phyloP scores from a whole-genome alignment of 2,329 filamentous ascomycete species.

The Calonectria ilicicola region DNA sequence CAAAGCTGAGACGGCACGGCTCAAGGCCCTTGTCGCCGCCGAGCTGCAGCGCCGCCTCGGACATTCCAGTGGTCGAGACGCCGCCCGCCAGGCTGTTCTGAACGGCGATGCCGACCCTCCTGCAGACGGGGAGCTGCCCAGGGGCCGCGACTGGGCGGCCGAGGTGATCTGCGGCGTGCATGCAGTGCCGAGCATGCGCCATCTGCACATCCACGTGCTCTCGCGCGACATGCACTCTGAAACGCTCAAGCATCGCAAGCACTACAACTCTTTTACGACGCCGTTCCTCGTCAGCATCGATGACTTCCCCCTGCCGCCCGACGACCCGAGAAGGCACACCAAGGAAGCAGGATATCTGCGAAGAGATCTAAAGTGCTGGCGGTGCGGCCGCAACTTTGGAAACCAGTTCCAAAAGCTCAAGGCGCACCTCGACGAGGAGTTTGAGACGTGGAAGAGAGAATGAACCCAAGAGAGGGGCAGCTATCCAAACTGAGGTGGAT shows the following conservation, averaged over 20 bases:
- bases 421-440: conserved; percentile 80
- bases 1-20: conserved; percentile 68
- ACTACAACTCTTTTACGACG: conserved; percentile 93
- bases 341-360: conserved; percentile 70
- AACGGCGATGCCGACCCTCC: conserved; percentile 60
- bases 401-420: conserved; percentile 82
- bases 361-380: conserved; percentile 83
- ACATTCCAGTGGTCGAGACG: conserved; percentile 71
- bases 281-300: conserved; percentile 83
- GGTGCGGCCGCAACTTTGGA: conserved; percentile 80
- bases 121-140: conserved; percentile 63
- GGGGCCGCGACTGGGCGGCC: conserved; percentile 80
- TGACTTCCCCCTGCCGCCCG: conserved; percentile 79
- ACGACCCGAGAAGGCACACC: conserved; percentile 73
- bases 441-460: conserved; percentile 78
- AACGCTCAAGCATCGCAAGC: conserved; percentile 81
- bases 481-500: neutral
- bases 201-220: conserved; percentile 91
- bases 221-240: conserved; percentile 82
- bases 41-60: conserved; percentile 81
- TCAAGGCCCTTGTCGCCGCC: conserved; percentile 75
- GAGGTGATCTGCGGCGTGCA: conserved; percentile 87
- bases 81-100: conserved; percentile 74
- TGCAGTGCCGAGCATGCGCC: conserved; percentile 89
- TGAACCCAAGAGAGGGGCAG: conserved; percentile 48